Evolutionary conservation across 73 alveolate genomes (phyloP), one percentile per base, ranked within the genome.

Genomic region (Paramecium caudatum): DNA sequence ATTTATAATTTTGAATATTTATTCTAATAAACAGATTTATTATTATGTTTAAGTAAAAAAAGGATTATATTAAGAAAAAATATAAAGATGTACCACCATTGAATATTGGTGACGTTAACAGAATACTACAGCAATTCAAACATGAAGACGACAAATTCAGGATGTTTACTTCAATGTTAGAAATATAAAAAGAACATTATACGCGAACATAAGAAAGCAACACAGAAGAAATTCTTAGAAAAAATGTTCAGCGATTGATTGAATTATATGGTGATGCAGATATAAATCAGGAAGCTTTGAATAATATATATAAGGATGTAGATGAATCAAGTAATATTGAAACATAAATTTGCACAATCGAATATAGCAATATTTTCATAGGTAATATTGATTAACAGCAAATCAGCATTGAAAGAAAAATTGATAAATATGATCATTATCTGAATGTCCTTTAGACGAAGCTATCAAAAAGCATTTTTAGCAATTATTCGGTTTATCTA

Each of bases 51-150:
- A 68, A 68, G 15, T 16, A 74, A 43, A 74, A 74, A 39, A 74
- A 74, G 43, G 88, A 74, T 34, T 74, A 74, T 74, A 74, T 74
- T 21, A 74, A 74, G 32, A 74, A 74, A 43, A 74, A 74, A 25
- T 74, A 74, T n/a, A 74, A 74, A 74, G 88, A 74, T 47, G 69
- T 74, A 4, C 55, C 62, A 17, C 41, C 41, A 41, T 16, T 74
- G 7, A 74, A 74, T 43, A 74, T 74, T 74, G 88, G 88, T 27
- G 88, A 74, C 43, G 88, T 74, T n/a, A 74, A 74, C 43, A 36
- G 88, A 39, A 39, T 45, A 6, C 55, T 74, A 27, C n/a, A 74
- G 43, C 6, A 36, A 39, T 37, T 15, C 15, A 74, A 45, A 68
- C 30, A 41, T 74, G 68, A 74, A 15, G 47, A 45, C 8, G 62